Evolutionary conservation across 495 filamentous ascomycete species (phyloP).

Genomic region (Staphylotrichum longicolle): DNA sequence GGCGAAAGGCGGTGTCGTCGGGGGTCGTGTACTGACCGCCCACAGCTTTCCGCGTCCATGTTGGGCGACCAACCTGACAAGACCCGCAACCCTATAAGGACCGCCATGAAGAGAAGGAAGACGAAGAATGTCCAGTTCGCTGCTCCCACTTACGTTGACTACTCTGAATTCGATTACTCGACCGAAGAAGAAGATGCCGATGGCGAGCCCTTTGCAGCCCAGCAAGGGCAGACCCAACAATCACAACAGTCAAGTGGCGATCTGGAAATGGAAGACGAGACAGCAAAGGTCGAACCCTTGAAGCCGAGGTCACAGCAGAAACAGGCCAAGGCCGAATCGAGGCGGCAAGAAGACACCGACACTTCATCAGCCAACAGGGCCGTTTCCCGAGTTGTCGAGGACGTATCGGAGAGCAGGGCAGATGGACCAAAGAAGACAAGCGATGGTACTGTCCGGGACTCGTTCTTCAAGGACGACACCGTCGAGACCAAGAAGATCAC

Average conservation of each 20-base stretch:
- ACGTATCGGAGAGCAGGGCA: constrained; percentile 60
- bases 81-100: constrained; percentile 82
- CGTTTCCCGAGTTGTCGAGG: constrained; percentile 54
- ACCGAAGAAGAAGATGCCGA: constrained; percentile 74
- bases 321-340: constrained; percentile 44
- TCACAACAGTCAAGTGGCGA: constrained; percentile 27
- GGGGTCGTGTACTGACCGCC: constrained; percentile 15
- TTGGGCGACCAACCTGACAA: constrained; percentile 88
- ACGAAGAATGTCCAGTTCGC: constrained; percentile 87
- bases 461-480: constrained; percentile 95
- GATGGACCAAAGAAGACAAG: constrained; percentile 62
- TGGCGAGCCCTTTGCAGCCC: constrained; percentile 34
- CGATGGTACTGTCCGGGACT: constrained; percentile 83
- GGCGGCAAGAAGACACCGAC: constrained; percentile 43
- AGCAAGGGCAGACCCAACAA: constrained; percentile 36
- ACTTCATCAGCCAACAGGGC: constrained; percentile 28
- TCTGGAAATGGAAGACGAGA: constrained; percentile 43
- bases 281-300: constrained; percentile 50
- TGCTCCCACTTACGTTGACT: constrained; percentile 82
- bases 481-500: constrained; percentile 97
- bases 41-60: constrained; percentile 86
- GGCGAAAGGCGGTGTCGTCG: constrained; percentile 30
- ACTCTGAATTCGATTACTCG: constrained; percentile 86
- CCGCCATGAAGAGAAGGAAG: constrained; percentile 83
- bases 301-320: constrained; percentile 46